These are phyloP conservation scores for Pochonia chlamydosporia DNA, from an alignment of 2,329 filamentous ascomycete genomes.

Conservation along the genomic window DNA sequence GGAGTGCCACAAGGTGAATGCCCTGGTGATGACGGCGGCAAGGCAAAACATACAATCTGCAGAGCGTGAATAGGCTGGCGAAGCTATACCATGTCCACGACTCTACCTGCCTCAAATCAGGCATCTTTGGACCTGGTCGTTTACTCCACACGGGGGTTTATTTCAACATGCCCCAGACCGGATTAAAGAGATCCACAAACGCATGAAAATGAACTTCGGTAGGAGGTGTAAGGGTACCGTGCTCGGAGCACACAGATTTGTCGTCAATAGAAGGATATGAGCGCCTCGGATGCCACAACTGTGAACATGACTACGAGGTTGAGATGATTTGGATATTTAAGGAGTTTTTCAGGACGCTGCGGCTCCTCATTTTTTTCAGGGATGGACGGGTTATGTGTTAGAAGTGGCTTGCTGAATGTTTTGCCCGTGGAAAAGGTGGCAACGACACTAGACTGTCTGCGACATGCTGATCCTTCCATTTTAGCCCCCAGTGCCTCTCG, in stretches of 20 bases:
- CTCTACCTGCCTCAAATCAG: slow-evolving; percentile 1
- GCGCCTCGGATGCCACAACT: too few species aligned
- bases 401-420: too few species aligned
- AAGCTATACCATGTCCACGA: slow-evolving; percentile 8
- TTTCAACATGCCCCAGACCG: background rate
- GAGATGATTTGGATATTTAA: too few species aligned
- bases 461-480: background rate
- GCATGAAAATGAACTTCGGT: background rate
- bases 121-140: background rate
- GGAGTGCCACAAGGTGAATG: too few species aligned
- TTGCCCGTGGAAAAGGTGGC: too few species aligned
- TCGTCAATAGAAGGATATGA: too few species aligned
- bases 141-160: background rate
- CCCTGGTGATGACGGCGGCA: background rate
- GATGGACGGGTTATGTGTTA: too few species aligned
- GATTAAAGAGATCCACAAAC: background rate
- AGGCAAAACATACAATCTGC: slow-evolving; percentile 1
- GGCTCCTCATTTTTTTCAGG: too few species aligned
- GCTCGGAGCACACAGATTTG: background rate
- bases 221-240: background rate
- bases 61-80: slow-evolving; percentile 4
- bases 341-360: too few species aligned
- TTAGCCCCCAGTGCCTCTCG: background rate
- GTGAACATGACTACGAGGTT: too few species aligned
- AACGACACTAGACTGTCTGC: background rate